phyloP scores from a whole-genome alignment of 2,329 filamentous ascomycete genomes.

The Penicillium psychrosexuale region DNA sequence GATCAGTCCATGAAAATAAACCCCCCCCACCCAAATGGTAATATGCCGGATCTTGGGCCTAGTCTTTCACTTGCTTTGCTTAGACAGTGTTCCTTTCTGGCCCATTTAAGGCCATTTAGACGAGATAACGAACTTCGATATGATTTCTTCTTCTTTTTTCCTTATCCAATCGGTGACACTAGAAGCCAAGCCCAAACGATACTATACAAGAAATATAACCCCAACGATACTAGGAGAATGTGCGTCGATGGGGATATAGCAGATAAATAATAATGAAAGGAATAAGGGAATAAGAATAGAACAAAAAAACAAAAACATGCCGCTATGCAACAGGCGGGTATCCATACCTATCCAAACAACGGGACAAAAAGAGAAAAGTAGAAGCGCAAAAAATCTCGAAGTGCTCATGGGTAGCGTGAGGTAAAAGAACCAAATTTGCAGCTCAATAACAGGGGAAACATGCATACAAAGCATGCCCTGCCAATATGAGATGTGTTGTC shows the following conservation, averaged over 20 bases:
- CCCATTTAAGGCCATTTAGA: neutral
- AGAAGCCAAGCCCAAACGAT: neutral
- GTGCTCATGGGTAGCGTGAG: slow-evolving; percentile 24
- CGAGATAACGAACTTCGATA: slow-evolving; percentile 11
- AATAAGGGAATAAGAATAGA: slow-evolving; percentile 3
- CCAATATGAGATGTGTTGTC: neutral
- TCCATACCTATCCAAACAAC: slow-evolving; percentile 17
- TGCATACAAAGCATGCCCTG: neutral
- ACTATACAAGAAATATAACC: slow-evolving; percentile 3
- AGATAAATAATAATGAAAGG: neutral
- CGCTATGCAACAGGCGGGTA: slow-evolving; percentile 20
- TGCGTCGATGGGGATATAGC: neutral
- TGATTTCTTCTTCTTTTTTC: neutral
- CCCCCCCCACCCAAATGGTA: neutral
- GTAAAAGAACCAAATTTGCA: slow-evolving; percentile 4
- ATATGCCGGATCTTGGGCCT: neutral
- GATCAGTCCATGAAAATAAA: neutral
- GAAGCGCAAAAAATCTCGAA: neutral
- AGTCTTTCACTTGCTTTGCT: neutral
- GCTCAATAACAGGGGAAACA: neutral
- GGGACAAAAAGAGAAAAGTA: slow-evolving; percentile 4
- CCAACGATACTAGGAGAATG: neutral
- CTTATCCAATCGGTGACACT: neutral
- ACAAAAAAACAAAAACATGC: slow-evolving; percentile 8
- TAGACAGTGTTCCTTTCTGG: neutral